Evolutionary conservation across 257 asterid species (phyloP), one percentile per base, ranked within the genome.

Genomic region (Lycium ferocissimum): DNA sequence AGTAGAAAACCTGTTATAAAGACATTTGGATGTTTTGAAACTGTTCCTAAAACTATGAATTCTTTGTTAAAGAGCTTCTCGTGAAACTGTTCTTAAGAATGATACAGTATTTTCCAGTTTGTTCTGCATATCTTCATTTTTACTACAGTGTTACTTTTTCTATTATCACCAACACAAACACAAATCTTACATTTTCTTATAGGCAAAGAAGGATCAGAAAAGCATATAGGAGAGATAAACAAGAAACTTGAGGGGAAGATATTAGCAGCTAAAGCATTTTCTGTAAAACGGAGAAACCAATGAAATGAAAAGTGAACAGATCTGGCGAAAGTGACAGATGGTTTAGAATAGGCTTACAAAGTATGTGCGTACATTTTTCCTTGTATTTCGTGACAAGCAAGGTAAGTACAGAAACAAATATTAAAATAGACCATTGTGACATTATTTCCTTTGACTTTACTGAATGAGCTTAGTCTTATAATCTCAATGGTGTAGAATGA

Each of bases 261-360:
- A 43, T 18, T 22, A 43, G 80, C 79, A 40, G 18, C 57, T 9
- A 40, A 20, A 71, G 18, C 80, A 43, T 45, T 45, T 10, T 45
- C 37, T 72, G 0, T 54, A 45, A 72, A n/a, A 45, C 10, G 58
- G 58, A 43, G 80, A 72, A 45, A 72, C 0, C 6, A 0, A 10
- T 10, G 58, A 72, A 72, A 45, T 45, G n/a, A 11, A 45, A 71
- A 72, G 7, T 9, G 13, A 45, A n/a, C 18, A 43, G 59, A 45
- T 73, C 6, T 73, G 38, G 56, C 45, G 59, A n/a, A 45, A 45
- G 80, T 47, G 40, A 73, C 80, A n/a, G 59, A 73, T 45, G 80
- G n/a, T 2, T 18, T 73, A 5, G 11, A 73, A 45, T 10, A 20
- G 1, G 35, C 80, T 73, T 73, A 47, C 58, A 51, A 18, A 17